These are phyloP conservation scores for Talaromyces ruber DNA, from an alignment of 495 filamentous ascomycete genomes.

Conservation along the genomic window DNA sequence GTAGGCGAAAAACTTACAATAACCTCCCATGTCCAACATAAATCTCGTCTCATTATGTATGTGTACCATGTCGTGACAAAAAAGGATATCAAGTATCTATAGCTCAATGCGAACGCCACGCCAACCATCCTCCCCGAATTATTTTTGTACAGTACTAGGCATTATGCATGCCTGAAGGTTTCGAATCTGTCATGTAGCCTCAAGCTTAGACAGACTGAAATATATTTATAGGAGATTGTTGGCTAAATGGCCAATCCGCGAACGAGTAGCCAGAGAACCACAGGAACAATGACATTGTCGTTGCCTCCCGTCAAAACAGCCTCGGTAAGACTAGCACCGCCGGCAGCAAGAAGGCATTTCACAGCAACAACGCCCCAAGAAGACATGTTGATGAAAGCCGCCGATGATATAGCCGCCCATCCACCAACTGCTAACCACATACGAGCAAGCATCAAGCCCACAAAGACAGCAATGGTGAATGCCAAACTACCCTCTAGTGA, in stretches of 20 bases:
- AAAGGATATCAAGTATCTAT: not conserved
- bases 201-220: not conserved
- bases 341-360: conserved; percentile 62
- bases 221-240: not conserved
- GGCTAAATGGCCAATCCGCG: conserved; percentile 62
- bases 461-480: conserved; percentile 70
- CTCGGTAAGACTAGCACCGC: conserved; percentile 82
- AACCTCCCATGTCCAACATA: not conserved
- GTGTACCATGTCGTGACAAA: not conserved
- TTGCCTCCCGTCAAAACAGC: conserved; percentile 95
- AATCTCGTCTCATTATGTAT: not conserved
- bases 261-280: conserved; percentile 86
- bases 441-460: conserved; percentile 63
- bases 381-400: conserved; percentile 12
- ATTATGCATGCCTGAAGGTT: not conserved
- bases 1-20: not conserved
- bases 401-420: conserved; percentile 39
- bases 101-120: not conserved
- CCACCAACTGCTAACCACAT: conserved; percentile 67
- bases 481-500: conserved; percentile 86
- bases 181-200: not conserved
- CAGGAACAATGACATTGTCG: conserved; percentile 97
- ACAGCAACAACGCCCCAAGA: conserved; percentile 35
- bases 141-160: not conserved
- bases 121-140: not conserved